Evolutionary conservation across 805 yeast genomes (phyloP).

Genomic region (Cyberlindnera maritima): DNA sequence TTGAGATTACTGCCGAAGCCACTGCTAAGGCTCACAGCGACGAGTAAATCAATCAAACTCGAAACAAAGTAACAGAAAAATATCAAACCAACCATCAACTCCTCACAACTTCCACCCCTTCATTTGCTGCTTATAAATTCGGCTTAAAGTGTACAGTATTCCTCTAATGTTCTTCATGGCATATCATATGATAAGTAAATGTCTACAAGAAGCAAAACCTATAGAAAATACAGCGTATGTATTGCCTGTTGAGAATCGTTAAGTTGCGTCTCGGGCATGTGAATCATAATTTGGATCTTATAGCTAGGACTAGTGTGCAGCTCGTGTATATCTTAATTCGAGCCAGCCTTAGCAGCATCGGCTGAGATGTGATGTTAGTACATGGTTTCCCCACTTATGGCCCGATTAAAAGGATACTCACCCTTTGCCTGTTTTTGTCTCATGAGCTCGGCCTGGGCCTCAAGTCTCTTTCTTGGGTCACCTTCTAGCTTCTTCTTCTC

Average conservation of each 20-base stretch:
- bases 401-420: slow-evolving; percentile 36
- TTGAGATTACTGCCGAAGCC: slow-evolving; percentile 72
- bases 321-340: slow-evolving; percentile 2
- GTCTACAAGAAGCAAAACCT: not conserved
- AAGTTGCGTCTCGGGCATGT: slow-evolving; percentile 1
- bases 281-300: not conserved
- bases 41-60: not conserved
- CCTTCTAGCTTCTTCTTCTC: slow-evolving; percentile 68
- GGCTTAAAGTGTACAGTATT: slow-evolving; percentile 1
- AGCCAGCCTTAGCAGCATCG: slow-evolving; percentile 47
- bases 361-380: slow-evolving; percentile 32
- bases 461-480: slow-evolving; percentile 82
- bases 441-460: slow-evolving; percentile 85
- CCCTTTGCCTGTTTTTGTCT: slow-evolving; percentile 87
- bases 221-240: not conserved
- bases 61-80: not conserved
- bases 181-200: not conserved
- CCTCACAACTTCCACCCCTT: not conserved
- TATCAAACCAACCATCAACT: not conserved
- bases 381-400: not conserved
- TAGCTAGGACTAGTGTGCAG: not conserved
- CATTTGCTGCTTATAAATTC: not conserved
- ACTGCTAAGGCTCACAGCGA: slow-evolving; percentile 20
- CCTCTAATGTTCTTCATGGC: slow-evolving; percentile 3
- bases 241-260: not conserved